These are phyloP conservation scores for Volvox africanus DNA, from an alignment of 139 green algal genomes.

Conservation along the genomic window DNA sequence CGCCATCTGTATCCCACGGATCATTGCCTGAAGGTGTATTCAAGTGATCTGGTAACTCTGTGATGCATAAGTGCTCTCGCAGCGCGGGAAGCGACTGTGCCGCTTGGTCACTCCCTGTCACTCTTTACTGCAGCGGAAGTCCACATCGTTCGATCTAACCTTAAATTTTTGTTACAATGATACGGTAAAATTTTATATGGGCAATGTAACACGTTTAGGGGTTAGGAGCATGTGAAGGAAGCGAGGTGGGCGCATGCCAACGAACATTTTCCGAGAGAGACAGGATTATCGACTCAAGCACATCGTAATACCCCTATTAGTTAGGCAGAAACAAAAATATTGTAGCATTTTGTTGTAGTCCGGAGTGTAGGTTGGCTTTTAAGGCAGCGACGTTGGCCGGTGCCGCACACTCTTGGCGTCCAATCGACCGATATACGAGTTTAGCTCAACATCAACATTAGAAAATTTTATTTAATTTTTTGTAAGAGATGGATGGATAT, in stretches of 20 bases:
- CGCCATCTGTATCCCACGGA: too few species aligned
- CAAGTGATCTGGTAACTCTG: too few species aligned
- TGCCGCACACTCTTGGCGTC: not conserved
- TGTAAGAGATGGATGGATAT: conserved; percentile 2
- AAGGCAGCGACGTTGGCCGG: not conserved
- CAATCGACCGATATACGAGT: not conserved
- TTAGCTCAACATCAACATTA: not conserved
- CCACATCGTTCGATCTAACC: not conserved
- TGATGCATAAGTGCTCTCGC: too few species aligned
- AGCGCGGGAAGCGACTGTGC: too few species aligned
- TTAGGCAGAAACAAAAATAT: not conserved
- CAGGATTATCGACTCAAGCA: not conserved
- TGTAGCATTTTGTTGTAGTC: not conserved
- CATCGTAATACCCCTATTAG: not conserved
- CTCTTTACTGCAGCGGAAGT: not conserved
- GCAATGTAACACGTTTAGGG: not conserved
- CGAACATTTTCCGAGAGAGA: not conserved
- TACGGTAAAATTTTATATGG: not conserved
- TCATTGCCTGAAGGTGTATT: too few species aligned
- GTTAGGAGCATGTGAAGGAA: not conserved
- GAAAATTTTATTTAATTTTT: not conserved
- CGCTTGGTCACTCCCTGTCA: not conserved
- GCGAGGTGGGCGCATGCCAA: not conserved
- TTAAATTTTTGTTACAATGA: not conserved
- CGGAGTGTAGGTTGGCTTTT: not conserved